Evolutionary conservation across 1,139 yeast genomes (phyloP).

Genomic region (Geotrichum siamense): DNA sequence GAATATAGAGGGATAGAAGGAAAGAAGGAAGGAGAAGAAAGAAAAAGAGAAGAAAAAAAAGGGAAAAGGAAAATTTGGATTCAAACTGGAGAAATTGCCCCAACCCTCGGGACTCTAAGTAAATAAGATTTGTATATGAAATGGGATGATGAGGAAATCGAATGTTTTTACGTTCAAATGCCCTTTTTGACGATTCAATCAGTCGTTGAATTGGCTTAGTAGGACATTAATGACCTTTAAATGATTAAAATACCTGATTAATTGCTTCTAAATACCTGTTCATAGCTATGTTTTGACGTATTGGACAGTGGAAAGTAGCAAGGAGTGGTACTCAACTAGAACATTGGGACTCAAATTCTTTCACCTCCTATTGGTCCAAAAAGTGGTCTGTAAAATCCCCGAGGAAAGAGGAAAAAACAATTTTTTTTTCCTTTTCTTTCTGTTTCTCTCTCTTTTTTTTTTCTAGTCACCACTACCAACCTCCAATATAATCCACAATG

Average conservation of each 20-base stretch:
- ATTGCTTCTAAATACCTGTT: too few species aligned
- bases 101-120: not conserved
- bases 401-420: not conserved
- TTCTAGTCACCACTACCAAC: conserved; percentile 7
- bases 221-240: too few species aligned
- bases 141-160: not conserved
- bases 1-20: too few species aligned
- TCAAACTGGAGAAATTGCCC: not conserved
- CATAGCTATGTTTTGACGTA: too few species aligned
- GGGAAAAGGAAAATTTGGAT: conserved; percentile 3
- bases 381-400: too few species aligned
- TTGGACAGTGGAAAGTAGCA: conserved; percentile 1
- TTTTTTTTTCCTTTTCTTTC: conserved; percentile 3
- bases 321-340: too few species aligned
- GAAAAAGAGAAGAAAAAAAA: conserved; percentile 5
- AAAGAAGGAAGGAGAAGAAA: not conserved
- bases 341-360: too few species aligned
- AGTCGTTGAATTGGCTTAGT: too few species aligned
- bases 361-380: too few species aligned
- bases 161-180: conserved; percentile 1
- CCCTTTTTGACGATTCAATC: too few species aligned
- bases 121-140: not conserved
- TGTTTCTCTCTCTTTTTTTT: conserved; percentile 1
- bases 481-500: conserved; percentile 23
- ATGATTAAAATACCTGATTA: too few species aligned